Percentiles rank a stretch among this genome's conserved stretches.
Conservation (phyloP, 2,329 filamentous ascomycete genomes). For the Coleophoma cylindrospora region DNA sequence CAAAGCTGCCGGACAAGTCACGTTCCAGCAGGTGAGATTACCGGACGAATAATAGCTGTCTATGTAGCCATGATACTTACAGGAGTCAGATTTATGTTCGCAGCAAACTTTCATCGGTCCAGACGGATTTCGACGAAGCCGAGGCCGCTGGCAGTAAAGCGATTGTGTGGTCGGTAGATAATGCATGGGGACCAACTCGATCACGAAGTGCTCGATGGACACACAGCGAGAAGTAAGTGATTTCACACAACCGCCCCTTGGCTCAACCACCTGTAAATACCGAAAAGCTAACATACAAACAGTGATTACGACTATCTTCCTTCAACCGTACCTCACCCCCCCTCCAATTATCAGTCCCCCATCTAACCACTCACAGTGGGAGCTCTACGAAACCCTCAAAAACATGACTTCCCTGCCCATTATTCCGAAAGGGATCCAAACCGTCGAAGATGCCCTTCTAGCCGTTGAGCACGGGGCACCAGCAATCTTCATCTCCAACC, state of each 20-base stretch:
- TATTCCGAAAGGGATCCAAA: conserved; percentile 20
- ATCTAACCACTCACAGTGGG: conserved; percentile 18
- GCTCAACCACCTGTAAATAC: neutral
- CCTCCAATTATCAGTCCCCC: neutral
- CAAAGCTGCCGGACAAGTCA: conserved; percentile 7
- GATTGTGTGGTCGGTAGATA: conserved; percentile 1
- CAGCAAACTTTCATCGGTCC: neutral
- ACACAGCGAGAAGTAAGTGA: neutral
- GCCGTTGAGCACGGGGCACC: conserved; percentile 23
- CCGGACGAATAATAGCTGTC: neutral
- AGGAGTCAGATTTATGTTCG: conserved; percentile 7
- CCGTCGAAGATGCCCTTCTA: conserved; percentile 33
- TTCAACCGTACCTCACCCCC: neutral
- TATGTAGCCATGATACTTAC: conserved; percentile 1
- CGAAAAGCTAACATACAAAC: neutral
- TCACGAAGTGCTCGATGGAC: conserved; percentile 1
- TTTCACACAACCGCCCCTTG: no score
- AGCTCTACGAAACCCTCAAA: conserved; percentile 30
- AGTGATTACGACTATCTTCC: conserved; percentile 1
- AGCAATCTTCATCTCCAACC: conserved; percentile 34
- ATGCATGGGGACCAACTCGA: conserved; percentile 1
- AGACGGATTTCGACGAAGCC: neutral
- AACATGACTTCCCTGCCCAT: conserved; percentile 31
- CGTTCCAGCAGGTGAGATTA: conserved; percentile 14
- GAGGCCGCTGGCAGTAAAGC: neutral